Base-by-base conservation (phyloP, 1,139 yeast species). In the Yamadazyma aaseri region DNA sequence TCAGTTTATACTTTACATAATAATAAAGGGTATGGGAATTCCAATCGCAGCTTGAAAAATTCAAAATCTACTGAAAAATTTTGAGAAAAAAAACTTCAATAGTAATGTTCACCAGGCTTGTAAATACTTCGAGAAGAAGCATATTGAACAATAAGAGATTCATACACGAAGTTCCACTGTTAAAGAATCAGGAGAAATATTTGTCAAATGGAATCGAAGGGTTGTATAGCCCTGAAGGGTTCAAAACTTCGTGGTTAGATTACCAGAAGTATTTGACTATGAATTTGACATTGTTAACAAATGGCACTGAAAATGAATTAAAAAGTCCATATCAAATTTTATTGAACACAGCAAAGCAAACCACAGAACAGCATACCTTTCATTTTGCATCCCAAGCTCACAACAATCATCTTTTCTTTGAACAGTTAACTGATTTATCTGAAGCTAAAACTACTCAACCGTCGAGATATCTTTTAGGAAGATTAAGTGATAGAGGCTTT, bases 351-450 rank as follows among this genome's bases (percentile, higher is more conserved):
- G 86, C 94, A 6, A 76, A 77, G 50, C 79, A 78, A 47, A 71
- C 86, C 21, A 77, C 81, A 26, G 77, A 77, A 50, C 83, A 90
- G 26, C 77, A 79, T 39, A 65, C 84, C 10, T 90, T 83, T 71
- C 94, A 89, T 63, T 78, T 73, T 53, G 97, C 98, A 9, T 85
- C 96, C 4, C 96, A 86, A 57, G 82, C 90, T 2, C 95, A 86
- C 63, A 90, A 89, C 64, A 92, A 92, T 65, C 98, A 92, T 62
- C 71, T 92, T 39, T 87, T 85, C 50, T 79, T 89, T 55, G 81
- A 84, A 56, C 85, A 86, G 51, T 70, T 90, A 39, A 47, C 63
- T 17, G 50, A 59, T 42, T 54, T 51, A 40, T 39, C 53, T 6
- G 58, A 49, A 33, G 71, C 72, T 3, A 44, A 50, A 16, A 47